These are phyloP conservation scores for Tulasnella sp. DNA, from an alignment of 768 basidiomycete species.

Conservation along the genomic window DNA sequence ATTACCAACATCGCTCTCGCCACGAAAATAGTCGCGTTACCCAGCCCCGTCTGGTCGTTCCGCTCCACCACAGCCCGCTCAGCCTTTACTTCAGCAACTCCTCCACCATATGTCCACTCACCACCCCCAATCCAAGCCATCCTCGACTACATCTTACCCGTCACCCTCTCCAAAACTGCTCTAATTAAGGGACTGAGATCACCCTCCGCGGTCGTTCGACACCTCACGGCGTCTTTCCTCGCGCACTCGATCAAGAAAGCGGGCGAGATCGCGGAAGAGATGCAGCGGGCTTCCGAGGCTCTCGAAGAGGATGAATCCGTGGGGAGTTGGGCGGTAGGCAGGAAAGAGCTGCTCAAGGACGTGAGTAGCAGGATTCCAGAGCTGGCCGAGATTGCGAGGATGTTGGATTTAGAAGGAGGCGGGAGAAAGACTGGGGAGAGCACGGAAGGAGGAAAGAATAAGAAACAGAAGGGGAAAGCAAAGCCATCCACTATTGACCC, in stretches of 20 bases:
- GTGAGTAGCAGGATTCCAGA: slow-evolving; percentile 79
- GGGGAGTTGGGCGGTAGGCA: slow-evolving; percentile 71
- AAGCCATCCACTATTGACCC: not conserved
- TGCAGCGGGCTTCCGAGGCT: slow-evolving; percentile 54
- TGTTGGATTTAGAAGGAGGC: slow-evolving; percentile 41
- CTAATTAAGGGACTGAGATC: slow-evolving; percentile 84
- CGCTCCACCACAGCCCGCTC: slow-evolving; percentile 41
- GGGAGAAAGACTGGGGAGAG: not conserved
- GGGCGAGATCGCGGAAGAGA: slow-evolving; percentile 53
- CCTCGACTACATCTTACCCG: slow-evolving; percentile 79
- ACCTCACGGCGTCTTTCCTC: slow-evolving; percentile 78
- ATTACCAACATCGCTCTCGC: slow-evolving; percentile 86
- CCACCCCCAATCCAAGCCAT: slow-evolving; percentile 75
- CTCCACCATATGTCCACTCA: slow-evolving; percentile 58
- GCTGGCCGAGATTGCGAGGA: slow-evolving; percentile 80
- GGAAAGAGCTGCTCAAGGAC: slow-evolving; percentile 74
- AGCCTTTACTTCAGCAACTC: not conserved
- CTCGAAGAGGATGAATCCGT: slow-evolving; percentile 65
- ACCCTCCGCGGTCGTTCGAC: slow-evolving; percentile 74
- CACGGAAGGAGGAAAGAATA: slow-evolving; percentile 3
- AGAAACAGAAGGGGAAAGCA: slow-evolving; percentile 4
- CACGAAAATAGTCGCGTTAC: slow-evolving; percentile 74
- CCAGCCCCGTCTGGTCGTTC: slow-evolving; percentile 68
- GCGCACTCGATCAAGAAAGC: slow-evolving; percentile 78
- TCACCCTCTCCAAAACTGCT: slow-evolving; percentile 66